Conservation (phyloP, 495 filamentous ascomycete genomes). For the Aspergillus kassunensis region DNA sequence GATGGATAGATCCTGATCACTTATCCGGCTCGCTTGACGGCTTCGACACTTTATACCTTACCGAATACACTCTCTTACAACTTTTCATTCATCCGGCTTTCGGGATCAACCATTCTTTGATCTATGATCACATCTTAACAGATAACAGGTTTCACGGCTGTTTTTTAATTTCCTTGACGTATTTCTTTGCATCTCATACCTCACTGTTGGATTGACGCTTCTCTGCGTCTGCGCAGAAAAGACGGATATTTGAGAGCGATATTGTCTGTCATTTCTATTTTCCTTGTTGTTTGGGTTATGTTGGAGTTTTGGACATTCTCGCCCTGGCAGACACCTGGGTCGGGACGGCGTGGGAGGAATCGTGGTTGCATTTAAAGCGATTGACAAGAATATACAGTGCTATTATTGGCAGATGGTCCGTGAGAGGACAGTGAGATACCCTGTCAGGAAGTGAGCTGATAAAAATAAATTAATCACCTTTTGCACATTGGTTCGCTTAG, state of each 20-base stretch:
- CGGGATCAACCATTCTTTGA: no score
- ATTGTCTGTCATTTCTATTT: constrained; percentile 2
- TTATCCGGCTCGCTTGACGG: background rate
- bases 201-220: background rate
- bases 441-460: no score
- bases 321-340: background rate
- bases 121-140: no score
- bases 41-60: no score
- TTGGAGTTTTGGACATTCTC: constrained; percentile 8
- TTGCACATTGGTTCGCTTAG: no score
- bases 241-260: constrained; percentile 13
- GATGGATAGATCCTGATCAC: background rate
- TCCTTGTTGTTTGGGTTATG: background rate
- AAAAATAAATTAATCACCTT: no score
- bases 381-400: constrained; percentile 1
- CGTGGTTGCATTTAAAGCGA: constrained; percentile 18
- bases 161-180: constrained; percentile 4
- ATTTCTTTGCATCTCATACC: constrained; percentile 6
- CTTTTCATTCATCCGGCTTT: no score
- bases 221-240: constrained; percentile 9
- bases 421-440: background rate
- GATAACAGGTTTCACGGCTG: constrained; percentile 10
- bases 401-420: background rate
- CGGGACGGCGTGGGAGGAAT: constrained; percentile 13
- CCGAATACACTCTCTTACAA: no score